Conservation (phyloP, 108 stramenopile genomes). For the Discostella stelligeroides region DNA sequence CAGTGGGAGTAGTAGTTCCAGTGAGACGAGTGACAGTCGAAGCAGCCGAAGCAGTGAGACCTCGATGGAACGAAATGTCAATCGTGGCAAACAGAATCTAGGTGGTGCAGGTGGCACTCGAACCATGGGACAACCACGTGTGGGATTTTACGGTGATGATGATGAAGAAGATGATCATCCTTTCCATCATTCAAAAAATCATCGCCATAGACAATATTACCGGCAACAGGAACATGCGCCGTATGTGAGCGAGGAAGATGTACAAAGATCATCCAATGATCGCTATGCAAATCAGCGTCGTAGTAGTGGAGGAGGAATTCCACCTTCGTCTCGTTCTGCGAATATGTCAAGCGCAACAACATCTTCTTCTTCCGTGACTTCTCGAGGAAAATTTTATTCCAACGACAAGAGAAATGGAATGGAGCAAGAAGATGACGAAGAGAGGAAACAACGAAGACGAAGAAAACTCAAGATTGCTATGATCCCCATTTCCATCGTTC, state of each 20-base stretch:
- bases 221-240: too few relatives aligned
- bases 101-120: neutral
- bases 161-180: neutral
- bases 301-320: neutral
- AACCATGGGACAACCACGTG: constrained; percentile 5
- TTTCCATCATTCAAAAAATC: neutral
- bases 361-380: too few relatives aligned
- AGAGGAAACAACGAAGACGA: neutral
- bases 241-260: too few relatives aligned
- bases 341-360: too few relatives aligned
- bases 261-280: too few relatives aligned
- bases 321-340: neutral
- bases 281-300: neutral
- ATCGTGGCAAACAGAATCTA: constrained; percentile 4
- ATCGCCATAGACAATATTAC: too few relatives aligned
- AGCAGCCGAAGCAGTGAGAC: neutral
- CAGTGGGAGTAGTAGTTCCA: neutral
- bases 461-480: constrained; percentile 22
- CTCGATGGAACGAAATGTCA: neutral
- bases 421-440: neutral
- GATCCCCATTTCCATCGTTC: constrained; percentile 4
- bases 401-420: neutral
- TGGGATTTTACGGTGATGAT: constrained; percentile 11
- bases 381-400: too few relatives aligned
- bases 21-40: neutral